Conservation (phyloP, 2,329 filamentous ascomycete genomes). For the Ambrosiella cleistominuta region DNA sequence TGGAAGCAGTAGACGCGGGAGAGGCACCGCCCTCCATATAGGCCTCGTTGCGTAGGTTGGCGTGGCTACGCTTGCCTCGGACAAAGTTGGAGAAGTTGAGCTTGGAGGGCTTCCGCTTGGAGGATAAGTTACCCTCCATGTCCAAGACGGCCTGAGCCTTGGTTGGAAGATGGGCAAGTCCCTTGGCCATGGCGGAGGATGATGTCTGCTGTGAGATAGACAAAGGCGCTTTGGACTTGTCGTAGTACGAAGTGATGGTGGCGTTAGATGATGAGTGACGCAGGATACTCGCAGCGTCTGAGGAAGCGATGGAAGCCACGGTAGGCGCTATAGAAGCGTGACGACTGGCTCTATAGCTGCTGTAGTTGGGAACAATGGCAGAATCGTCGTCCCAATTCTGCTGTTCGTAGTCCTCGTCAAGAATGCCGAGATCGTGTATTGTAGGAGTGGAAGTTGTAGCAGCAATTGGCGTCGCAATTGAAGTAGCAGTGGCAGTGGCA, state of each 20-base stretch:
- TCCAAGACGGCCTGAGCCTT: slow-evolving; percentile 31
- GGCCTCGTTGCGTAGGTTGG: slow-evolving; percentile 19
- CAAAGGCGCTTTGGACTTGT: slow-evolving; percentile 36
- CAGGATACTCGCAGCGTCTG: slow-evolving; percentile 26
- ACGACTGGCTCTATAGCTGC: neutral
- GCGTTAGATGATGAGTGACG: slow-evolving; percentile 34
- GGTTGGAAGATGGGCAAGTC: slow-evolving; percentile 22
- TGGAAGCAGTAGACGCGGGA: slow-evolving; percentile 20
- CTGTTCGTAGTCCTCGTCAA: slow-evolving; percentile 9
- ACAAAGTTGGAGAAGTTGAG: slow-evolving; percentile 27
- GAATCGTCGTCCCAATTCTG: slow-evolving; percentile 10
- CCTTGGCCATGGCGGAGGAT: slow-evolving; percentile 39
- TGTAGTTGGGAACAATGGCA: slow-evolving; percentile 5
- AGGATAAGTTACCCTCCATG: slow-evolving; percentile 22
- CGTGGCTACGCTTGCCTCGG: slow-evolving; percentile 17
- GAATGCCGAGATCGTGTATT: slow-evolving; percentile 5
- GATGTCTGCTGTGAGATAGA: slow-evolving; percentile 43
- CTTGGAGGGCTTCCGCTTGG: slow-evolving; percentile 28
- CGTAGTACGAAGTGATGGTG: slow-evolving; percentile 39
- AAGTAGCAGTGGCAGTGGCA: neutral
- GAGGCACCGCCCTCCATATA: slow-evolving; percentile 21
- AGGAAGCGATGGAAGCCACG: slow-evolving; percentile 15
- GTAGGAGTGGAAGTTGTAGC: slow-evolving; percentile 1
- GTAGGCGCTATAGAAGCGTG: slow-evolving; percentile 13
- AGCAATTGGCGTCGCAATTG: too few species aligned